These are phyloP conservation scores for Candida qinlingensis DNA, from an alignment of 805 yeast genomes.

Conservation along the genomic window DNA sequence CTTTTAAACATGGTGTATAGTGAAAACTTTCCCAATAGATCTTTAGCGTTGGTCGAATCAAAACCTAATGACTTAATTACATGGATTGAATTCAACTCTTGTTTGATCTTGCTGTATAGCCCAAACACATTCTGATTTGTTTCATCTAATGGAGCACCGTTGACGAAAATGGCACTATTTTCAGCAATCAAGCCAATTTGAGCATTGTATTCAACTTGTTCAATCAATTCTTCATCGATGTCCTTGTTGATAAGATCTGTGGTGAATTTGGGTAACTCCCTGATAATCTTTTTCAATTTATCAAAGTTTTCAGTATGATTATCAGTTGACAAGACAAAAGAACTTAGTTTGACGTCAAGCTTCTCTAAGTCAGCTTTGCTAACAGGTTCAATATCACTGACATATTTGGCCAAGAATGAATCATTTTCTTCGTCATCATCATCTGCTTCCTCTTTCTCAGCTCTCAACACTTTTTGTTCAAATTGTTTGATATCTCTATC, in stretches of 20 bases:
- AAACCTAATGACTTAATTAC: conserved; percentile 29
- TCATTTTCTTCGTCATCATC: not conserved
- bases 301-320: conserved; percentile 29
- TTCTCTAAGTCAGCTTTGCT: conserved; percentile 28
- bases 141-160: conserved; percentile 59
- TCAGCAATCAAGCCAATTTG: conserved; percentile 34
- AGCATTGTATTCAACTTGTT: conserved; percentile 28
- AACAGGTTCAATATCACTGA: conserved; percentile 29
- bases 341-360: conserved; percentile 37
- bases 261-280: conserved; percentile 54
- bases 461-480: conserved; percentile 20
- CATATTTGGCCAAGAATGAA: conserved; percentile 19
- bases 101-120: conserved; percentile 33
- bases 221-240: conserved; percentile 23
- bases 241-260: conserved; percentile 22
- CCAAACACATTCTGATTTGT: conserved; percentile 39
- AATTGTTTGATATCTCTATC: conserved; percentile 40
- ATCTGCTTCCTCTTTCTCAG: conserved; percentile 2
- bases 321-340: conserved; percentile 23
- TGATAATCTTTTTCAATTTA: conserved; percentile 34
- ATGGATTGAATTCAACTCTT: conserved; percentile 29
- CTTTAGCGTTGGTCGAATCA: conserved; percentile 28
- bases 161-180: conserved; percentile 52
- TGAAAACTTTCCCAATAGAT: conserved; percentile 37
- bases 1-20: conserved; percentile 20